Base-by-base conservation (phyloP, 768 basidiomycete species). In the Tylopilus subfusipes region DNA sequence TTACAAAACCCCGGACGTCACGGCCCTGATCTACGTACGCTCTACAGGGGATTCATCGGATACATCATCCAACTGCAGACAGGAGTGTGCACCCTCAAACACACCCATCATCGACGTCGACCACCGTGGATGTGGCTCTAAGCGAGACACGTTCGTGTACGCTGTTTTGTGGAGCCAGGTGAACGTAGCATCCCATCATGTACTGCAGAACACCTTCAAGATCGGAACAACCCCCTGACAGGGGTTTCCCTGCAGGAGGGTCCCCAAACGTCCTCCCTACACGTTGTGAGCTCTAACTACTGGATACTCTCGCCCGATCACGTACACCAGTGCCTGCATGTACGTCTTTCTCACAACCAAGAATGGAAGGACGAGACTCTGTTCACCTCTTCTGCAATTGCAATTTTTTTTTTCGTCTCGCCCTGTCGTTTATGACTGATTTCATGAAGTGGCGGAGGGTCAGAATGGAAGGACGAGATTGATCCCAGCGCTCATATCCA, bases 1-100 rank as follows among this genome's bases (percentile, higher is more conserved):
- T 56, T 21, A 31, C 40, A 42, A 31, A 33, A 27, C 19, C n/a
- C 60, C 49, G 31, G 52, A 48, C 44, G 42, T 44, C 49, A 21
- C 52, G 57, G 53, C 60, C 60, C 60, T 62, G 60, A 62, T 62
- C 52, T 62, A 4, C 60, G 47, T 62, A 4, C 60, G 47, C 13
- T n/a, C 8, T 13, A 12, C 39, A 25, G 38, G 27, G 12, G 38
- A 31, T 42, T 33, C 45, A 12, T 40, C 57, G 47, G 50, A 24
- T 33, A 39, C 11, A n/a, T 21, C n/a, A 9, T 36, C 34, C 8
- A 7, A 36, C 34, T 34, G 33, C 34, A 36, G 34, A 36, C 34
- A 36, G 34, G 34, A 36, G 14, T 14, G 12, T 16, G 34, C 34
- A 36, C 31, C 31, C 25, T 27, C 25, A 27, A 27, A 3, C 25